phyloP scores from a whole-genome alignment of 768 basidiomycete species.

The Tremella fuciformis region DNA sequence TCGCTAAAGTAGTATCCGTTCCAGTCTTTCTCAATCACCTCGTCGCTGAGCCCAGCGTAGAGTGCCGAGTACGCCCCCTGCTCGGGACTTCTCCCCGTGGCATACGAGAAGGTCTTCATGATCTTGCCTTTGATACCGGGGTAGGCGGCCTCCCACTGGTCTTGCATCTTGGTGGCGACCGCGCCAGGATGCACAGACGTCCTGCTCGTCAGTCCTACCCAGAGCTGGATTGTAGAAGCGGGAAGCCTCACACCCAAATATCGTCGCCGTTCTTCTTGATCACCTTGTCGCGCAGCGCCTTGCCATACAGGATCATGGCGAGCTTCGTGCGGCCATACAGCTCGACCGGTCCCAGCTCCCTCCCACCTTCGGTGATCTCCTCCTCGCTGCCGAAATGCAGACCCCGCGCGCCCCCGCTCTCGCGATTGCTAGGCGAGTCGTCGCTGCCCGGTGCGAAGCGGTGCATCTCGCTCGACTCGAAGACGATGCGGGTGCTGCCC shows the following conservation, averaged over 20 bases:
- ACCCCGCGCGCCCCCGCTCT: slow-evolving; percentile 16
- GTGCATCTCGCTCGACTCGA: slow-evolving; percentile 29
- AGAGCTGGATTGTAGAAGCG: neutral
- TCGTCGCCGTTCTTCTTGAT: slow-evolving; percentile 49
- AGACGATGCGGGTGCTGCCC: slow-evolving; percentile 54
- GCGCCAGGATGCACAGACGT: slow-evolving; percentile 49
- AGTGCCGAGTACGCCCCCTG: slow-evolving; percentile 46
- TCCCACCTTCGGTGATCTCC: slow-evolving; percentile 53
- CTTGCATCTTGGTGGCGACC: slow-evolving; percentile 51
- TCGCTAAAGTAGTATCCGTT: slow-evolving; percentile 48
- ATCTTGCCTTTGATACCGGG: slow-evolving; percentile 37
- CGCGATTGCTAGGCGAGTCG: slow-evolving; percentile 16
- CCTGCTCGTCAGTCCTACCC: slow-evolving; percentile 7
- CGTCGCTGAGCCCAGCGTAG: slow-evolving; percentile 33
- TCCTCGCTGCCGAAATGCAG: slow-evolving; percentile 52
- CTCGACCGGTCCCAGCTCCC: slow-evolving; percentile 44
- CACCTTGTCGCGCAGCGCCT: slow-evolving; percentile 46
- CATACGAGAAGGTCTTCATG: slow-evolving; percentile 28
- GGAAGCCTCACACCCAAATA: slow-evolving; percentile 33
- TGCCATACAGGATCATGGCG: slow-evolving; percentile 54
- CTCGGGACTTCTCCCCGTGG: slow-evolving; percentile 32
- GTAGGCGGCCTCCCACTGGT: slow-evolving; percentile 44
- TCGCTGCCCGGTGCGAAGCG: slow-evolving; percentile 5
- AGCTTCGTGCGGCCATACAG: slow-evolving; percentile 56
- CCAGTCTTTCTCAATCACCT: slow-evolving; percentile 43